Evolutionary conservation across 768 basidiomycete species (phyloP).

Genomic region (Thelephora aurantiotincta): DNA sequence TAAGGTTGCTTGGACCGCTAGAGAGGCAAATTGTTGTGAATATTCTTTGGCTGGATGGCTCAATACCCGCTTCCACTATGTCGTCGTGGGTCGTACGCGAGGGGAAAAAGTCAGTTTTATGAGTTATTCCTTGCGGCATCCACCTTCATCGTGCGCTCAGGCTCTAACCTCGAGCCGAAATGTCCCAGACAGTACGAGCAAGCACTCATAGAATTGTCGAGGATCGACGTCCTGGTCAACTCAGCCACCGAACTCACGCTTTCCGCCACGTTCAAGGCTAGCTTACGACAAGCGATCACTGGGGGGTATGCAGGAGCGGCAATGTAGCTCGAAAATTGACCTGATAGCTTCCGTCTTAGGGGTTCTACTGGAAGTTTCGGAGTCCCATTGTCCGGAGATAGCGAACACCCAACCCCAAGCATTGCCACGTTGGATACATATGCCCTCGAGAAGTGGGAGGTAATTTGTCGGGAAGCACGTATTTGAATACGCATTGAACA

Average conservation of each 20-base stretch:
- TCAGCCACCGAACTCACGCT: constrained; percentile 49
- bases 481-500: not conserved
- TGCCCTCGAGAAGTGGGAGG: constrained; percentile 88
- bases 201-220: constrained; percentile 46
- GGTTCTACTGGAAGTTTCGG: constrained; percentile 78
- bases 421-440: constrained; percentile 62
- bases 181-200: constrained; percentile 54
- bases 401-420: constrained; percentile 37
- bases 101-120: constrained; percentile 44
- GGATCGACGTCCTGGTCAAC: constrained; percentile 56
- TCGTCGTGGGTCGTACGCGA: constrained; percentile 65
- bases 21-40: constrained; percentile 83
- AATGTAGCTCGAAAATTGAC: not conserved
- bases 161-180: not conserved
- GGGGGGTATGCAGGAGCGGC: constrained; percentile 49
- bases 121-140: not conserved
- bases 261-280: constrained; percentile 63
- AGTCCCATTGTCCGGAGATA: constrained; percentile 52
- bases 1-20: constrained; percentile 60
- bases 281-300: constrained; percentile 72
- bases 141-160: constrained; percentile 3
- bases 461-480: constrained; percentile 17
- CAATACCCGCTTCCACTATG: constrained; percentile 55
- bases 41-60: constrained; percentile 74
- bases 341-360: constrained; percentile 20